A percentile compares a stretch with the other conserved stretches of the same genome.
phyloP scores from a whole-genome alignment of 345 rosid species.

The Pugionium cornutum region DNA sequence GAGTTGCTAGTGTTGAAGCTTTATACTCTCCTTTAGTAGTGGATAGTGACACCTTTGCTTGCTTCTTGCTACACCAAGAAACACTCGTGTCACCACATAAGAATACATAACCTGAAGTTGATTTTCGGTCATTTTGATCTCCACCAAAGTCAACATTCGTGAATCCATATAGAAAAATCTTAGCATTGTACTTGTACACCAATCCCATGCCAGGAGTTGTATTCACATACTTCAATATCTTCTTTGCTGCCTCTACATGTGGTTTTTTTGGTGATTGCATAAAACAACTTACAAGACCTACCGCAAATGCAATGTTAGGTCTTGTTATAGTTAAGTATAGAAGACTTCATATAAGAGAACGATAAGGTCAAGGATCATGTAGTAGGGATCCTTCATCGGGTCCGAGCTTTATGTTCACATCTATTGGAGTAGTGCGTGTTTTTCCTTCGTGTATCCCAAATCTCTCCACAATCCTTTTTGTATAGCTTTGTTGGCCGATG shows the following conservation, averaged over 20 bases:
- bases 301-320: neutral
- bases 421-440: too few relatives aligned
- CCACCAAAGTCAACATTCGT: too few relatives aligned
- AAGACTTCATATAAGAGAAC: neutral
- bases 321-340: constrained; percentile 23
- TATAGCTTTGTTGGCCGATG: constrained; percentile 7
- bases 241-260: neutral
- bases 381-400: neutral
- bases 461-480: neutral
- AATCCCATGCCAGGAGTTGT: neutral
- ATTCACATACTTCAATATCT: neutral
- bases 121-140: too few relatives aligned
- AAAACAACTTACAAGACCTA: constrained; percentile 8
- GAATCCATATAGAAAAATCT: too few relatives aligned
- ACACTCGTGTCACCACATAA: too few relatives aligned
- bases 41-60: too few relatives aligned
- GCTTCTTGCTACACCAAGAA: too few relatives aligned
- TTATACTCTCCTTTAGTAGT: too few relatives aligned
- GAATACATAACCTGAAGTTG: too few relatives aligned
- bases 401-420: neutral
- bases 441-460: neutral
- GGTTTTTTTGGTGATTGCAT: constrained; percentile 11
- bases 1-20: too few relatives aligned
- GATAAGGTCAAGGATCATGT: neutral
- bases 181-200: too few relatives aligned